Conservation (phyloP, 768 basidiomycete species). For the Trametes sanguinea region DNA sequence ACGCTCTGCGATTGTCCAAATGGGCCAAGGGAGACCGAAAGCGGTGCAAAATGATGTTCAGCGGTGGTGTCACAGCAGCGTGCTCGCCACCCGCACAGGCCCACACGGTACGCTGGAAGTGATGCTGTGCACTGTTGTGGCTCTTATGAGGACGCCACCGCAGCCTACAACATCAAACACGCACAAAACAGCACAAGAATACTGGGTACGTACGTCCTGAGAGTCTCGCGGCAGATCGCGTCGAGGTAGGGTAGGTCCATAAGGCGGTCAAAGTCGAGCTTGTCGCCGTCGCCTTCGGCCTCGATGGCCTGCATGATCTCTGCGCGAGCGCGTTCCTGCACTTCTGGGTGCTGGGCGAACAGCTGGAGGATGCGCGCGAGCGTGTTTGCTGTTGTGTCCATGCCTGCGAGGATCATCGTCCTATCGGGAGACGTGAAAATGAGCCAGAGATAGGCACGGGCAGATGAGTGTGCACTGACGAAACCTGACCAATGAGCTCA, state of each 20-base stretch:
- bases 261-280: conserved; percentile 31
- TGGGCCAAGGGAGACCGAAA: not conserved
- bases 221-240: conserved; percentile 31
- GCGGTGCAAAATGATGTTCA: not conserved
- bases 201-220: conserved; percentile 24
- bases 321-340: conserved; percentile 31
- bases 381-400: conserved; percentile 35
- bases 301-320: conserved; percentile 27
- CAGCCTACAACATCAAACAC: not conserved
- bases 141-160: no score
- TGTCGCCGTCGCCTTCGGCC: conserved; percentile 11
- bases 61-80: not conserved
- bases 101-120: no score
- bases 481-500: conserved; percentile 31
- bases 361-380: conserved; percentile 31
- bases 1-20: not conserved
- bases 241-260: conserved; percentile 33
- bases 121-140: no score
- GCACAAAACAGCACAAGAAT: not conserved
- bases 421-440: conserved; percentile 1
- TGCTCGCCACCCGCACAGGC: no score
- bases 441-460: not conserved
- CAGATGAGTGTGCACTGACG: conserved; percentile 20
- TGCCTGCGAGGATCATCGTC: conserved; percentile 28
- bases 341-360: conserved; percentile 29